These are phyloP conservation scores for Blastocystis sp. DNA, from an alignment of 352 stramenopile species.

Conservation along the genomic window DNA sequence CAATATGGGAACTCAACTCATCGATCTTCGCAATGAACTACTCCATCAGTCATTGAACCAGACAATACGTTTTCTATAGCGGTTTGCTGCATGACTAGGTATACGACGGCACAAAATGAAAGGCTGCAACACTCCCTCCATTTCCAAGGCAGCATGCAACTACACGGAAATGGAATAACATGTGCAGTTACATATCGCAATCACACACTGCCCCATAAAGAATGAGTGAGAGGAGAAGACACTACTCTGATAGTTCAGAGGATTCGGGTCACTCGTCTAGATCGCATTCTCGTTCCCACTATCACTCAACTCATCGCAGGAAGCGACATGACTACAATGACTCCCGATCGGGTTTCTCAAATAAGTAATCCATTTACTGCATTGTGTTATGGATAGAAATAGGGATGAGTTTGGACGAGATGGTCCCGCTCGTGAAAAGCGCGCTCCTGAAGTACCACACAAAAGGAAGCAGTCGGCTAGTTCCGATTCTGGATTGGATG, in stretches of 20 bases:
- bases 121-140: no score
- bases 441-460: not conserved
- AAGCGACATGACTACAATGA: not conserved
- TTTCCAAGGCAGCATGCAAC: no score
- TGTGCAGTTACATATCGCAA: no score
- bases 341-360: no score
- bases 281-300: not conserved
- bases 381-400: not conserved
- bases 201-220: not conserved
- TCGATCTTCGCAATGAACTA: conserved; percentile 61
- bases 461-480: not conserved
- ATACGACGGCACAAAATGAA: no score
- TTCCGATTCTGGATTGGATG: not conserved
- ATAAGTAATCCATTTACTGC: not conserved
- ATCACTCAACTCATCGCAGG: not conserved
- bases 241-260: conserved; percentile 14
- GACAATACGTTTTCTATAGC: not conserved
- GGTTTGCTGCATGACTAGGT: not conserved
- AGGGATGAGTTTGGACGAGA: conserved; percentile 9
- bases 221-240: not conserved
- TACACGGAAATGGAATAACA: no score
- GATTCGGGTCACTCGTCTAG: not conserved
- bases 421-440: not conserved
- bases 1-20: conserved; percentile 54
- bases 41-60: not conserved